phyloP scores from a whole-genome alignment of 176 grass and related monocot species.

The Puya raimondii region DNA sequence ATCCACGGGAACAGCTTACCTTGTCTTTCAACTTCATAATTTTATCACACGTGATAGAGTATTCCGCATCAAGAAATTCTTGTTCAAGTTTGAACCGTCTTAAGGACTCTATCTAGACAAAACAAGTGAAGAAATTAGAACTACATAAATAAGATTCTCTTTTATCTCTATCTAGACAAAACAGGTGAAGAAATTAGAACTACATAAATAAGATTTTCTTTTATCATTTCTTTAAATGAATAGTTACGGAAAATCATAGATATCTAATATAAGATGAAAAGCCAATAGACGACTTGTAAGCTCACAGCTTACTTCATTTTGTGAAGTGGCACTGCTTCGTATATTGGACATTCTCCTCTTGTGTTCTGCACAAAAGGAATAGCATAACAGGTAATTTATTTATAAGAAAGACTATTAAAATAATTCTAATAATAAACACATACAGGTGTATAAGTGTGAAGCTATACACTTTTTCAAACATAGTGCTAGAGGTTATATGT shows the following conservation, averaged over 20 bases:
- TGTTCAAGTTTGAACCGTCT: slow-evolving; percentile 66
- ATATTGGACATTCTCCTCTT: slow-evolving; percentile 65
- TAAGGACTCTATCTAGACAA: slow-evolving; percentile 73
- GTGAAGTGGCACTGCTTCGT: slow-evolving; percentile 38
- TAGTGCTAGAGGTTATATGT: no score
- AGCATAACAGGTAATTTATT: neutral
- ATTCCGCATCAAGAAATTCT: slow-evolving; percentile 87
- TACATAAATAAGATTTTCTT: slow-evolving; percentile 8
- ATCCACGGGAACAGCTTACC: slow-evolving; percentile 30
- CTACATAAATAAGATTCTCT: no score
- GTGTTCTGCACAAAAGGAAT: slow-evolving; percentile 50
- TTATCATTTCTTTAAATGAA: neutral
- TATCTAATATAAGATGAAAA: neutral
- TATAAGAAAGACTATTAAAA: neutral
- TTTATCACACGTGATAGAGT: slow-evolving; percentile 68
- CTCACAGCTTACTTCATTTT: slow-evolving; percentile 57
- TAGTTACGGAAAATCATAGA: neutral
- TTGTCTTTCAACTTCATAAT: slow-evolving; percentile 74
- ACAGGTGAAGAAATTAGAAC: slow-evolving; percentile 26
- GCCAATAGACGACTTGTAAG: slow-evolving; percentile 5
- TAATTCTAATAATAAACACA: neutral
- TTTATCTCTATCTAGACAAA: slow-evolving; percentile 70
- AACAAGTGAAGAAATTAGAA: slow-evolving; percentile 30
- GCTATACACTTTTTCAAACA: no score
- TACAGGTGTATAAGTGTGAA: no score